Percentiles rank a stretch among this genome's conserved stretches.
phyloP scores from a whole-genome alignment of 768 basidiomycete species.

The Clavulina sp. region DNA sequence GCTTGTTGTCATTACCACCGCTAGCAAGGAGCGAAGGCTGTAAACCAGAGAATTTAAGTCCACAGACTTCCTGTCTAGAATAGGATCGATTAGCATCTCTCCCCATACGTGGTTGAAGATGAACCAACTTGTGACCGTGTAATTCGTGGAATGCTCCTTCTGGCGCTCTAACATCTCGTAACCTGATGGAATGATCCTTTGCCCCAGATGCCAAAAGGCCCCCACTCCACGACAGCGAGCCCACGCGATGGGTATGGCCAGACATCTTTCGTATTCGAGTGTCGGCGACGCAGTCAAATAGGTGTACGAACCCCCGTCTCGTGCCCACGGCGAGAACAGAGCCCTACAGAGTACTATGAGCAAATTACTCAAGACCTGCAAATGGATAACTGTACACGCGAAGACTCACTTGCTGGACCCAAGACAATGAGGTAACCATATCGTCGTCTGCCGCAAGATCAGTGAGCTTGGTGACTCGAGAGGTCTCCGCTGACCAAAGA shows the following conservation, averaged over 20 bases:
- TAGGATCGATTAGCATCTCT: conserved; percentile 10
- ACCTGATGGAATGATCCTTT: conserved; percentile 76
- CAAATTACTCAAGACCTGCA: neutral
- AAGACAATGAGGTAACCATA: conserved; percentile 72
- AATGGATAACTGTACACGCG: too few species aligned
- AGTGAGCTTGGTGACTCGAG: conserved; percentile 79
- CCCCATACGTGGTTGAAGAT: conserved; percentile 9
- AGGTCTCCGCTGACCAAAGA: conserved; percentile 91
- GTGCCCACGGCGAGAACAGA: conserved; percentile 88
- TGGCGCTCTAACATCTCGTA: conserved; percentile 76
- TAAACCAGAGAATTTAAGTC: conserved; percentile 69
- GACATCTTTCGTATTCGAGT: conserved; percentile 65
- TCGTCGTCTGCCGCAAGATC: conserved; percentile 44
- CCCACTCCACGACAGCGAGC: conserved; percentile 86
- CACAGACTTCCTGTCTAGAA: conserved; percentile 81
- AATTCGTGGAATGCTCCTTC: conserved; percentile 52
- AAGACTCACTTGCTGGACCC: conserved; percentile 58
- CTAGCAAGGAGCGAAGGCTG: conserved; percentile 59
- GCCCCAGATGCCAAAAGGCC: conserved; percentile 80
- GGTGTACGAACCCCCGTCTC: conserved; percentile 70
- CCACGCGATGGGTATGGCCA: conserved; percentile 80
- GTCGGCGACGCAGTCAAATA: conserved; percentile 77
- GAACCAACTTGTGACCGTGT: conserved; percentile 33
- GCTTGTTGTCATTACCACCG: conserved; percentile 97
- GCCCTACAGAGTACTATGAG: conserved; percentile 26